Conservation (phyloP, 139 green algal species). For the Chlorella sp. region DNA sequence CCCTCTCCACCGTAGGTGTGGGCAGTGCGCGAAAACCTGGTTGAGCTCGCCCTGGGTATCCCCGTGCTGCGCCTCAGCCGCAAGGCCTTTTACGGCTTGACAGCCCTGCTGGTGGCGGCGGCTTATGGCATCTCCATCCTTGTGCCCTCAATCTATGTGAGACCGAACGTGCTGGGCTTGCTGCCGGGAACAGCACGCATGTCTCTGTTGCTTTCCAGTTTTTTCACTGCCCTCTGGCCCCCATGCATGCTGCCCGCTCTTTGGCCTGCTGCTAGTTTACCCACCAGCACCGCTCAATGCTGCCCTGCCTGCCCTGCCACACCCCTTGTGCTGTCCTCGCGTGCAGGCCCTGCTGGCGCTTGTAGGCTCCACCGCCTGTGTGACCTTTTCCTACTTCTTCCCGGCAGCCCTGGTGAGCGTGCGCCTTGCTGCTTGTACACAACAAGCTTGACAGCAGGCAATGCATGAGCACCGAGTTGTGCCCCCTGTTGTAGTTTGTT, state of each 20-base stretch:
- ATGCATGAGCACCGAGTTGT: too few relatives aligned
- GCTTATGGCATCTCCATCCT: conserved; percentile 38
- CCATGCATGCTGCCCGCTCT: too few relatives aligned
- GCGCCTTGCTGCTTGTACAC: not conserved
- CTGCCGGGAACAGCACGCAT: too few relatives aligned
- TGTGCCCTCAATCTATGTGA: conserved; percentile 44
- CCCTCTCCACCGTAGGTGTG: conserved; percentile 22
- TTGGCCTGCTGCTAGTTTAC: not conserved
- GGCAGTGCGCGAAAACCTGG: conserved; percentile 38
- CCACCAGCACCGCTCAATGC: too few relatives aligned
- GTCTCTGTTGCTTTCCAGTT: too few relatives aligned
- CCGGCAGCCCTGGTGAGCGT: not conserved
- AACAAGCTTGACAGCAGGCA: too few relatives aligned
- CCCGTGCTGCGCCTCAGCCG: not conserved
- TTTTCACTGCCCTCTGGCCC: too few relatives aligned
- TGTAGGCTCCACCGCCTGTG: conserved; percentile 48
- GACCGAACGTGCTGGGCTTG: not conserved
- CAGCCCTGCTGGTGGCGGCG: conserved; percentile 5
- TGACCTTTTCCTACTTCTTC: conserved; percentile 51
- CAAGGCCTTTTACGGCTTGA: conserved; percentile 18
- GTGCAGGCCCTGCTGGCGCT: conserved; percentile 15
- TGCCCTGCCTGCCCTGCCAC: not conserved
- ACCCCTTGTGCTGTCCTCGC: too few relatives aligned
- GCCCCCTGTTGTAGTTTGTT: too few relatives aligned
- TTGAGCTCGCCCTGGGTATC: conserved; percentile 10